A percentile compares a stretch with the other conserved stretches of the same genome.
Conservation (phyloP, 164 flowering plant species). For the Litsea cubeba region DNA sequence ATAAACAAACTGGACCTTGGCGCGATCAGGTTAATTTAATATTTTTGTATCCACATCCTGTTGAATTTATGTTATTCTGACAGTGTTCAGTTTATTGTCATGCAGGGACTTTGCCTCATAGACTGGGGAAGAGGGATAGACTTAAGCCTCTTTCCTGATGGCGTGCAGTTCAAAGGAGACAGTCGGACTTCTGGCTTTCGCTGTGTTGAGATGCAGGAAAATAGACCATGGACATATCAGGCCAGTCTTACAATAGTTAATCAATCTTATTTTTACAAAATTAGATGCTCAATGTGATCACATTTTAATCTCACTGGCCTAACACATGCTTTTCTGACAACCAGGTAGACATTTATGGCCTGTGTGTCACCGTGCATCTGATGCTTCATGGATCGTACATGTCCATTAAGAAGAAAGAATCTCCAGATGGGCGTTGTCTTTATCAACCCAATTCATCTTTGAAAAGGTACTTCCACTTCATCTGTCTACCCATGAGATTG, state of each 20-base stretch:
- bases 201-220: conserved; percentile 83
- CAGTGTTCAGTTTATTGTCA: background rate
- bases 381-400: conserved; percentile 79
- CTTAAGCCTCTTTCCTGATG: conserved; percentile 59
- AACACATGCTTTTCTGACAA: background rate
- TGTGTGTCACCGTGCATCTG: conserved; percentile 79
- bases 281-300: background rate
- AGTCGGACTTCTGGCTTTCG: conserved; percentile 89
- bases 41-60: background rate
- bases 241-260: conserved; percentile 24
- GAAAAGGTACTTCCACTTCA: conserved; percentile 46
- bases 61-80: background rate
- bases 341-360: conserved; percentile 88
- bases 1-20: conserved; percentile 66
- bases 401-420: conserved; percentile 58
- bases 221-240: conserved; percentile 86
- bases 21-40: conserved; percentile 57
- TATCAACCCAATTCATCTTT: conserved; percentile 58
- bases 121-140: conserved; percentile 99
- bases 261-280: background rate
- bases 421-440: conserved; percentile 47
- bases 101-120: conserved; percentile 96
- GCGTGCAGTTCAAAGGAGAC: conserved; percentile 62
- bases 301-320: background rate
- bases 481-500: background rate